Conservation (phyloP, 179 eudicot genomes). For the Spergularia azorica region DNA sequence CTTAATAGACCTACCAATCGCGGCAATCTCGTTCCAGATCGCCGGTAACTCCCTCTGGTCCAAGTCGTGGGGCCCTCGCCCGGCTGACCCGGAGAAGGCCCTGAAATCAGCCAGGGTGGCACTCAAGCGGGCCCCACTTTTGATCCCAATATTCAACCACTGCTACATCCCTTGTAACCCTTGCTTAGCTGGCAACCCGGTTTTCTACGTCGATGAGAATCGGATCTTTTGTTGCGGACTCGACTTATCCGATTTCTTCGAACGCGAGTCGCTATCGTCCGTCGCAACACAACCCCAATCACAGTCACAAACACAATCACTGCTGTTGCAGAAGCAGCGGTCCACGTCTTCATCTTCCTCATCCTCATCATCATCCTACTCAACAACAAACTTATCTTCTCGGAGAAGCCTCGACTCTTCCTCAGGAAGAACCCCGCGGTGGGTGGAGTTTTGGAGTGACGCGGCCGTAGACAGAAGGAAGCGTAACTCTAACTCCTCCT, state of each 20-base stretch:
- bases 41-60: constrained; percentile 70
- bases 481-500: constrained; percentile 55
- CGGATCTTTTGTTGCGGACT: constrained; percentile 70
- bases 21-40: constrained; percentile 72
- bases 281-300: constrained; percentile 2
- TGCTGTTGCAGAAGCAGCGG: constrained; percentile 37
- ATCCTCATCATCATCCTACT: constrained; percentile 12
- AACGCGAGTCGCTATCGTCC: constrained; percentile 41
- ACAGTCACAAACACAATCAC: no score
- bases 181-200: constrained; percentile 73
- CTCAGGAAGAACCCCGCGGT: constrained; percentile 52
- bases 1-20: constrained; percentile 67
- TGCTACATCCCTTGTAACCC: constrained; percentile 89
- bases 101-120: constrained; percentile 55
- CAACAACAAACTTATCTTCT: constrained; percentile 33
- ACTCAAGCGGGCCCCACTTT: constrained; percentile 63
- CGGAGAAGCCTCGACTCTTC: constrained; percentile 43
- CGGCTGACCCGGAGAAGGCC: constrained; percentile 63
- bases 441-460: constrained; percentile 95
- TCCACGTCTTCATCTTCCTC: constrained; percentile 40
- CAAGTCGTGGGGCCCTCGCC: constrained; percentile 74
- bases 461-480: constrained; percentile 62
- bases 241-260: constrained; percentile 80
- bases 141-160: constrained; percentile 70
- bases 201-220: constrained; percentile 77